Evolutionary conservation across 805 yeast genomes (phyloP), one percentile per base, ranked within the genome.

Genomic region (Metschnikowia amazonensis): DNA sequence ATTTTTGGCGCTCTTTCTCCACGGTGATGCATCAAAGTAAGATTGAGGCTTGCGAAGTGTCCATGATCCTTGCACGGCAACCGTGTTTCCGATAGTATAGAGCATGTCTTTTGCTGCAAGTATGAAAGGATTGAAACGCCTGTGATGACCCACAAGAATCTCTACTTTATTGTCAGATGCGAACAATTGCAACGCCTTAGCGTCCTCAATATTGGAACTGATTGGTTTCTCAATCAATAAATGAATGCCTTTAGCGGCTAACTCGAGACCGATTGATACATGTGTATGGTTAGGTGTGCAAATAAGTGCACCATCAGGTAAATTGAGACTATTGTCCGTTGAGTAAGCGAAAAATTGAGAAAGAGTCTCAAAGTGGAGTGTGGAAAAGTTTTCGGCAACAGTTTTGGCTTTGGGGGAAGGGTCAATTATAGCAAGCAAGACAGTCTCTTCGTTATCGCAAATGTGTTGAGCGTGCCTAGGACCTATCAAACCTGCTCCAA

Each of bases 241-340:
- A 46, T 69, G 61, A 30, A 69, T 60, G 1, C 70, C 69, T 39
- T 56, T 49, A 5, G 59, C 47, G 3, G 70, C 72, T 45, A 69
- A 60, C 25, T 61, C 60, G 2, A 62, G 51, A 4, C 65, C 61
- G 25, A 69, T 47, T 24, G 55, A 50, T 9, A 62, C 60, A 44
- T 69, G 74, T n/a, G 71, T 66, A 43, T 62, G 66, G 47, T 67
- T 69, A 9, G 74, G 74, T 5, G 74, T 69, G 40, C 69, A 65
- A 9, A 69, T 59, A 18, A 69, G 61, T 9, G 74, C 74, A 2
- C 70, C 74, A 40, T 65, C 64, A 1, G 73, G 71, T 23, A 58
- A 50, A 21, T 40, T 48, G 9, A 52, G 29, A 16, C 51, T 46
- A 27, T 53, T 37, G 11, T 35, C 31, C 9, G 65, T 57, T 37